Evolutionary conservation across 805 yeast species (phyloP).

Genomic region (Metschnikowia bowlesiae): DNA sequence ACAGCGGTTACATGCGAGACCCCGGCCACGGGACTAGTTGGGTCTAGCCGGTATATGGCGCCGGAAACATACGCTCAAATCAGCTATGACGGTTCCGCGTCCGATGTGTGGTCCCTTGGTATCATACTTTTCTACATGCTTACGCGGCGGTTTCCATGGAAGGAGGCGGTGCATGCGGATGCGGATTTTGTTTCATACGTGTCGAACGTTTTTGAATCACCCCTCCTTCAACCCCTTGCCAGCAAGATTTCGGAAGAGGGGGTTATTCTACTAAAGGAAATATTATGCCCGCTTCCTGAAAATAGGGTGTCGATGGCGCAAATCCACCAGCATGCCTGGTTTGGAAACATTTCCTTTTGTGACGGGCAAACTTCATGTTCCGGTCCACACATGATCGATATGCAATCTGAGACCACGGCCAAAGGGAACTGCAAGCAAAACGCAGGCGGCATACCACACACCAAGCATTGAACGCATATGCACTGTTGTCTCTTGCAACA

Average conservation of each 20-base stretch:
- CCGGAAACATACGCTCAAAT: slow-evolving; percentile 42
- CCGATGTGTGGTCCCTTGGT: slow-evolving; percentile 52
- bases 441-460: background rate
- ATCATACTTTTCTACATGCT: slow-evolving; percentile 34
- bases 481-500: background rate
- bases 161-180: slow-evolving; percentile 34
- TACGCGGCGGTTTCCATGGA: slow-evolving; percentile 44
- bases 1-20: slow-evolving; percentile 21
- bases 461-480: background rate
- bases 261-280: background rate
- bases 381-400: background rate
- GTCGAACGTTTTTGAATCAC: background rate
- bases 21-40: slow-evolving; percentile 42
- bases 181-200: slow-evolving; percentile 13
- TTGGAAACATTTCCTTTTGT: slow-evolving; percentile 6
- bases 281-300: slow-evolving; percentile 1
- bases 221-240: background rate
- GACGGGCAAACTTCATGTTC: slow-evolving; percentile 2
- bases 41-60: slow-evolving; percentile 42
- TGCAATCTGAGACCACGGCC: background rate
- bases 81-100: slow-evolving; percentile 36
- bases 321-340: slow-evolving; percentile 11
- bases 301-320: slow-evolving; percentile 5
- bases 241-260: background rate
- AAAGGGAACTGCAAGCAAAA: background rate